Base-by-base conservation (phyloP, 1,284 basidiomycete genomes). In the Omphalotus olearius region DNA sequence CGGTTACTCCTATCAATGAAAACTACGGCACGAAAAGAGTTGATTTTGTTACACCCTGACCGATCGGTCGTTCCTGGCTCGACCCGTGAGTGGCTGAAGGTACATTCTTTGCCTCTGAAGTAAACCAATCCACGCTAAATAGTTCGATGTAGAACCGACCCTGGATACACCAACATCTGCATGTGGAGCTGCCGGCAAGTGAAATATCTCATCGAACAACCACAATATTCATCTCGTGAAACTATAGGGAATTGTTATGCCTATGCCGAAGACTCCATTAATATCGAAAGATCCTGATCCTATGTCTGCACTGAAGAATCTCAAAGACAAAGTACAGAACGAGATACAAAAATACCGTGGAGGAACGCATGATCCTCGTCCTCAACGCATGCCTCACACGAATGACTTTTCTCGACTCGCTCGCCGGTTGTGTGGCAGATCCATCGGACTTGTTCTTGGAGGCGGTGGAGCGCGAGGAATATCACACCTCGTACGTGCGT, bases 381-480 rank as follows among this genome's bases (percentile, higher is more conserved):
- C 83, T n/a, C 82, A 86, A 64, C 79, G 85, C 0, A 82, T 85
- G 9, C 82, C 90, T 1, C 87, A 96, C 62, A 81, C 84, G 57
- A 94, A 89, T 59, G 96, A 99, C 67, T 98, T 99, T 69, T 87
- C 94, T 11, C 80, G 97, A 36, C 72, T 99, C 36, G 97, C 96
- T 0, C 76, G 96, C 49, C 76, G 95, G 47, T 79, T 99, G 49
- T 97, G 93, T 62, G 96, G 95, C 9, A 91, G 87, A 64, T 93
- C 91, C 11, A 90, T 99, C 53, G 97, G 95, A 1, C 74, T 99
- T 30, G 93, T 99, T 3, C 79, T 99, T 0, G 96, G 96, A 16
- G 96, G 96, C 11, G 97, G 96, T 11, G 96, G 97, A 6, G 97
- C 95, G 5, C 82, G 97, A 49, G 96, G 96, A 25, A 85, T 98